Evolutionary conservation across 2,329 filamentous ascomycete genomes (phyloP).

Genomic region (Epichloe typhina): DNA sequence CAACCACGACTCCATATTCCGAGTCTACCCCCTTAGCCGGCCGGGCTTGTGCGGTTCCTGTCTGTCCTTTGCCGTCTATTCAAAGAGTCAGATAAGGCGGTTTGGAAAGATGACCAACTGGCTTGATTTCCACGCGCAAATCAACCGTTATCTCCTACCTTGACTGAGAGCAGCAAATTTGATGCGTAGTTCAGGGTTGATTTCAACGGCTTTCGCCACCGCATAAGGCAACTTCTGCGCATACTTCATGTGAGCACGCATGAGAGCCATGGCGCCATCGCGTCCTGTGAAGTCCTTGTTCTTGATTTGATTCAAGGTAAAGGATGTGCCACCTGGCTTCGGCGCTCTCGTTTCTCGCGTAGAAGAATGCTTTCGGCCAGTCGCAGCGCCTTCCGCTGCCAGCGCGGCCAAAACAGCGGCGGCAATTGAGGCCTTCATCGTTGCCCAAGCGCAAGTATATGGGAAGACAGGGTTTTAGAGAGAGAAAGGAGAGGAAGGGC

Average conservation of each 20-base stretch:
- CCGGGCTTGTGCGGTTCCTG: constrained; percentile 14
- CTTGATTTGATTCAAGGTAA: constrained; percentile 18
- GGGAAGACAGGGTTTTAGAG: too few relatives aligned
- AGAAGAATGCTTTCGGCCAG: neutral
- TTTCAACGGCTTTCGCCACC: constrained; percentile 13
- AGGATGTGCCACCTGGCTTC: constrained; percentile 5
- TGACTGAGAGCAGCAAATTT: constrained; percentile 10
- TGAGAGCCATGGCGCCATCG: constrained; percentile 17
- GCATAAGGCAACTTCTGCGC: constrained; percentile 16
- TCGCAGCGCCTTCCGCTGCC: constrained; percentile 5
- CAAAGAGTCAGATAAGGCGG: neutral
- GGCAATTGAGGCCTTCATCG: constrained; percentile 5
- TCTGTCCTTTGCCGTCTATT: constrained; percentile 6
- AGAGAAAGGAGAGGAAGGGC: neutral
- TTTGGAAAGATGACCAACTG: neutral
- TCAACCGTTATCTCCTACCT: neutral
- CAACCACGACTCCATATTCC: constrained; percentile 49
- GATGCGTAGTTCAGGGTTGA: constrained; percentile 11
- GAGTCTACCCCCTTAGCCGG: constrained; percentile 30
- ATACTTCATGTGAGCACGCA: constrained; percentile 25
- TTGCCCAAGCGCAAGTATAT: neutral
- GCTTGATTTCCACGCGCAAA: neutral
- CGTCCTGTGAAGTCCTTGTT: constrained; percentile 22
- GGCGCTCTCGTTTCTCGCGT: neutral
- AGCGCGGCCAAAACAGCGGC: constrained; percentile 3